A percentile compares a stretch with the other conserved stretches of the same genome.
These are phyloP conservation scores for Arctium lappa DNA, from an alignment of 129 eudicot genomes.

Conservation along the genomic window DNA sequence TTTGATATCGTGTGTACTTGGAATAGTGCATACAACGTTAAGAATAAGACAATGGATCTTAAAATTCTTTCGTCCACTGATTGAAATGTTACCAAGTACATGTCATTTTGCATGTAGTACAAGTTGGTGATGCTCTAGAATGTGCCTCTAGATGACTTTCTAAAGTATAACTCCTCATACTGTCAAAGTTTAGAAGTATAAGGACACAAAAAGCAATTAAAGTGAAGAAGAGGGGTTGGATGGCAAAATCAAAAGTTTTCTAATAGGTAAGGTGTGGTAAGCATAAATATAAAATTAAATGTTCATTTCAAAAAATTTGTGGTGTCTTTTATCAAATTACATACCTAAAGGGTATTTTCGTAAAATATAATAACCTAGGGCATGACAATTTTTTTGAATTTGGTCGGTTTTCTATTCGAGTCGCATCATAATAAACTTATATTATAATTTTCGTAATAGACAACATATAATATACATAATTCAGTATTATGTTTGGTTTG, in stretches of 20 bases:
- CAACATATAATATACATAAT: too few relatives aligned
- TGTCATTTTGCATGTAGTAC: background rate
- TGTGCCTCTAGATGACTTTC: background rate
- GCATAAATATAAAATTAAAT: background rate
- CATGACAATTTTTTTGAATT: too few relatives aligned
- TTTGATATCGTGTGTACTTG: background rate
- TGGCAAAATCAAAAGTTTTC: background rate
- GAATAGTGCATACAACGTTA: background rate
- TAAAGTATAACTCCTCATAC: background rate
- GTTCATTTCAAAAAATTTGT: background rate
- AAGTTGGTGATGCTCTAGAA: background rate
- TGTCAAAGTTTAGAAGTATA: background rate
- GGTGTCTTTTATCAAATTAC: background rate
- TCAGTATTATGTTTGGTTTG: background rate
- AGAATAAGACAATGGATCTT: background rate
- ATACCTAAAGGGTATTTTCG: background rate
- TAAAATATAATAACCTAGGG: background rate
- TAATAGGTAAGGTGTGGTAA: background rate
- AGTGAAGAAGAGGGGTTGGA: background rate
- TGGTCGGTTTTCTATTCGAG: background rate
- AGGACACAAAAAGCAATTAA: background rate
- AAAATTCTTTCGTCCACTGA: background rate
- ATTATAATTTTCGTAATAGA: too few relatives aligned
- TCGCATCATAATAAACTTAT: background rate
- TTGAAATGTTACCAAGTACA: background rate